Conservation (phyloP, 768 basidiomycete genomes). For the Podaxis rugospora region DNA sequence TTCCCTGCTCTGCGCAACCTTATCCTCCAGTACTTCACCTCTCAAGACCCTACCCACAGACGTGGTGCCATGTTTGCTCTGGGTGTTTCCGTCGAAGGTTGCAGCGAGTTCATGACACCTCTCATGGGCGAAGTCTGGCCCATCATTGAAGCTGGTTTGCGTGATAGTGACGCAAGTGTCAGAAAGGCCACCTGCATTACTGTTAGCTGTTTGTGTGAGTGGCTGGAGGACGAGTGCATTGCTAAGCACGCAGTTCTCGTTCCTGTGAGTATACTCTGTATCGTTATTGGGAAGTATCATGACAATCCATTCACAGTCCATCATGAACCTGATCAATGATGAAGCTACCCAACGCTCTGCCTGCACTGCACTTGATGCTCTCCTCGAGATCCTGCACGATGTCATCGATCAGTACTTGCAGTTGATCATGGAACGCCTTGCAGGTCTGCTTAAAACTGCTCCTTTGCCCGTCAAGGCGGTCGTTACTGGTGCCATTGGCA, state of each 20-base stretch:
- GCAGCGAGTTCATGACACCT: slow-evolving; percentile 96
- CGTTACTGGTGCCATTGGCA: slow-evolving; percentile 96
- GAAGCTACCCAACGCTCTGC: slow-evolving; percentile 83
- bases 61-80: slow-evolving; percentile 94
- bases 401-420: slow-evolving; percentile 88
- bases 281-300: background rate
- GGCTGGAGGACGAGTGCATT: slow-evolving; percentile 91
- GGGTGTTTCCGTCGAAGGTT: slow-evolving; percentile 95
- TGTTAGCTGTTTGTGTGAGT: slow-evolving; percentile 95
- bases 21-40: slow-evolving; percentile 82
- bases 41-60: slow-evolving; percentile 70
- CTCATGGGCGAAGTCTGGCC: slow-evolving; percentile 93
- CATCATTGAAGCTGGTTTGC: slow-evolving; percentile 82
- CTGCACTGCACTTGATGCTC: slow-evolving; percentile 95
- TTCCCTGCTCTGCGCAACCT: slow-evolving; percentile 87
- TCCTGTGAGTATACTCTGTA: slow-evolving; percentile 51
- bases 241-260: slow-evolving; percentile 79
- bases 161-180: slow-evolving; percentile 79
- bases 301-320: slow-evolving; percentile 44
- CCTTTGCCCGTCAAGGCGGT: slow-evolving; percentile 88
- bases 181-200: slow-evolving; percentile 95
- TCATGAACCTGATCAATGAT: slow-evolving; percentile 90
- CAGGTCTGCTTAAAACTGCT: slow-evolving; percentile 79
- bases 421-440: slow-evolving; percentile 92
- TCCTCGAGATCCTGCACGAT: slow-evolving; percentile 91